Conservation (phyloP, 2,329 filamentous ascomycete species). For the Colletotrichum cordylinicola region DNA sequence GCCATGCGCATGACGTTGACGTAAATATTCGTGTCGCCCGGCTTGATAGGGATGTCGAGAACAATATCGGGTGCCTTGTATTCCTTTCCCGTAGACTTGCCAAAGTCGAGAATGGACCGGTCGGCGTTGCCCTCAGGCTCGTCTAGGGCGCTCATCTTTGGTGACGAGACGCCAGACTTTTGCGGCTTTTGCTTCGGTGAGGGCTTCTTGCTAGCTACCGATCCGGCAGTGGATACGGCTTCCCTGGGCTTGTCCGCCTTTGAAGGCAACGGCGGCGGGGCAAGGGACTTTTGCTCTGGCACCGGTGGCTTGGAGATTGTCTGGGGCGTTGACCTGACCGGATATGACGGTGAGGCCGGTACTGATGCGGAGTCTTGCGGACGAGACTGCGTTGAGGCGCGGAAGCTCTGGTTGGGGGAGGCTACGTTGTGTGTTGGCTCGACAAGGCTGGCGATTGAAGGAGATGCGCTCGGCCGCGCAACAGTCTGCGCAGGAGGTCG, state of each 20-base stretch:
- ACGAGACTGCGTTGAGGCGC: constrained; percentile 31
- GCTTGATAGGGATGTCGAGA: constrained; percentile 78
- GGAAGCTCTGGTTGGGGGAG: constrained; percentile 35
- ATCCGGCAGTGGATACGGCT: constrained; percentile 1
- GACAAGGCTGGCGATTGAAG: constrained; percentile 89
- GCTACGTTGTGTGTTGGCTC: constrained; percentile 60
- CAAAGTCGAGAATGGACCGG: constrained; percentile 67
- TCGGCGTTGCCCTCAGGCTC: constrained; percentile 40
- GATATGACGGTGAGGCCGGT: constrained; percentile 49
- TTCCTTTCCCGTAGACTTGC: constrained; percentile 65
- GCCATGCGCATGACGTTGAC: constrained; percentile 96
- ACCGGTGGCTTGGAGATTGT: constrained; percentile 34
- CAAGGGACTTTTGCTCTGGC: constrained; percentile 45
- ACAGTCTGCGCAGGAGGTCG: constrained; percentile 42
- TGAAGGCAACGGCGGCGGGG: constrained; percentile 36
- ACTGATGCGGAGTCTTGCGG: constrained; percentile 37
- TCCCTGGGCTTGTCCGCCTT: constrained; percentile 23
- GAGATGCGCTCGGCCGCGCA: constrained; percentile 84
- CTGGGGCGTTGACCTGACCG: constrained; percentile 37
- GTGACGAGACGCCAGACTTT: constrained; percentile 48
- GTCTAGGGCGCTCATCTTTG: constrained; percentile 55
- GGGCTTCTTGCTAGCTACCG: constrained; percentile 43
- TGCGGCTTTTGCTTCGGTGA: constrained; percentile 54
- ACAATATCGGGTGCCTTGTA: constrained; percentile 76
- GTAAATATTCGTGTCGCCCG: constrained; percentile 83